Evolutionary conservation across 2,329 filamentous ascomycete species (phyloP).

Genomic region (Colletotrichum tanaceti): DNA sequence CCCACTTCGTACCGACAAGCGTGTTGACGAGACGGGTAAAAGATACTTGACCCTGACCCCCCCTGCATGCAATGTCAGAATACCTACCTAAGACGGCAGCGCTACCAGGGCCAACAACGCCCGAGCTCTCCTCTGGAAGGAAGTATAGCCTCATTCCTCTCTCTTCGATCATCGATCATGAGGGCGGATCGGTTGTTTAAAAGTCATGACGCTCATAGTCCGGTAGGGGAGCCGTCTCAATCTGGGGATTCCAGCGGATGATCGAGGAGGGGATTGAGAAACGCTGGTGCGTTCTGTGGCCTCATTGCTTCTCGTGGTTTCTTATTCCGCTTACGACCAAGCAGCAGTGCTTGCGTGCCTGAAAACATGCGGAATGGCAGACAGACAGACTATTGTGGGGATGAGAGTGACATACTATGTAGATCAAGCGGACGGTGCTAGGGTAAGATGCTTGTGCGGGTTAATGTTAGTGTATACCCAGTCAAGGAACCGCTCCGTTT

Average conservation of each 20-base stretch:
- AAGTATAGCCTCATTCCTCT: not conserved
- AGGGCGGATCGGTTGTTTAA: conserved; percentile 6
- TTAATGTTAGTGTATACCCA: conserved; percentile 21
- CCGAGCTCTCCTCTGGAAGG: not conserved
- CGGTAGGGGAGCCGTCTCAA: not conserved
- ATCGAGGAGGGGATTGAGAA: conserved; percentile 26
- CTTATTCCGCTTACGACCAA: conserved; percentile 20
- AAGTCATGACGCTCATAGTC: conserved; percentile 37
- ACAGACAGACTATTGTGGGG: not conserved
- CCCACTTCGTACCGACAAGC: not conserved
- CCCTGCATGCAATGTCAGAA: not conserved
- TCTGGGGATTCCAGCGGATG: not conserved
- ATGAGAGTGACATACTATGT: not conserved
- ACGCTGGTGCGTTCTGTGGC: conserved; percentile 22
- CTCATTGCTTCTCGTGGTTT: conserved; percentile 5
- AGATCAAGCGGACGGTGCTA: not conserved
- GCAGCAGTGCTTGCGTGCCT: conserved; percentile 7
- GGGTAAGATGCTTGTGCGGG: not conserved
- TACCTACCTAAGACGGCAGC: not conserved
- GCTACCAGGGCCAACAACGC: conserved; percentile 27
- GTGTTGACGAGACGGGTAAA: not conserved
- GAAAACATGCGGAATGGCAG: not conserved
- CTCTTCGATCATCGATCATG: conserved; percentile 20
- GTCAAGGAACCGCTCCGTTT: conserved; percentile 14
- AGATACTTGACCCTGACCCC: not conserved